Percentiles rank a stretch among this genome's conserved stretches.
phyloP scores from a whole-genome alignment of 441 rosid genomes.

The Populus hybrid region DNA sequence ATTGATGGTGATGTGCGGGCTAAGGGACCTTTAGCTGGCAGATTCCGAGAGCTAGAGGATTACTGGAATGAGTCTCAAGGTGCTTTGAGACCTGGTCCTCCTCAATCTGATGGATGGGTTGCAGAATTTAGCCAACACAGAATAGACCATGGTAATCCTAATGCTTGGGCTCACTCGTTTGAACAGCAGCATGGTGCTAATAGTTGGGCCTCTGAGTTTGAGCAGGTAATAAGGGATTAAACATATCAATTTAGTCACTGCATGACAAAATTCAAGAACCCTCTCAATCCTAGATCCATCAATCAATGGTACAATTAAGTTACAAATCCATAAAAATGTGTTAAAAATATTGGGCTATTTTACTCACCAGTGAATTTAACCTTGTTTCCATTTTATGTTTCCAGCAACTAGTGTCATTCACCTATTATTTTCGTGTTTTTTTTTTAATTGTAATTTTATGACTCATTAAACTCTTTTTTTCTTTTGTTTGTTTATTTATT shows the following conservation, averaged over 20 bases:
- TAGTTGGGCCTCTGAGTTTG: conserved; percentile 96
- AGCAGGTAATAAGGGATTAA: conserved; percentile 50
- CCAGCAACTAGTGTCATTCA: neutral
- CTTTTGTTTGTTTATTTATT: neutral
- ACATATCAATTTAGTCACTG: neutral
- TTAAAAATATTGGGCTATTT: neutral
- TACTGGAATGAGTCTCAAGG: conserved; percentile 98
- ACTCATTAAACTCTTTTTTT: neutral
- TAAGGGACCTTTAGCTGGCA: conserved; percentile 69
- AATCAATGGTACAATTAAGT: neutral
- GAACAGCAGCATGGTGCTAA: conserved; percentile 85
- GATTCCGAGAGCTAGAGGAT: conserved; percentile 75
- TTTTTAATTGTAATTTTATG: neutral
- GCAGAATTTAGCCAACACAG: conserved; percentile 67
- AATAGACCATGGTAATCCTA: conserved; percentile 50
- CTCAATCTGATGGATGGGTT: conserved; percentile 74
- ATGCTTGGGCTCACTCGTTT: conserved; percentile 84
- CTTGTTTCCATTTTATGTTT: neutral
- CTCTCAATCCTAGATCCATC: neutral
- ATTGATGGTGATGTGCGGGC: conserved; percentile 67
- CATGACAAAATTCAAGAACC: neutral
- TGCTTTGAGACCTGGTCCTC: conserved; percentile 50
- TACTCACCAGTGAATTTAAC: neutral
- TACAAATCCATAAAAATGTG: neutral
- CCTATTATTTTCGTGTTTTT: neutral